Conservation (phyloP, 148 eudicot genomes). For the Salicornia ramosissima region DNA sequence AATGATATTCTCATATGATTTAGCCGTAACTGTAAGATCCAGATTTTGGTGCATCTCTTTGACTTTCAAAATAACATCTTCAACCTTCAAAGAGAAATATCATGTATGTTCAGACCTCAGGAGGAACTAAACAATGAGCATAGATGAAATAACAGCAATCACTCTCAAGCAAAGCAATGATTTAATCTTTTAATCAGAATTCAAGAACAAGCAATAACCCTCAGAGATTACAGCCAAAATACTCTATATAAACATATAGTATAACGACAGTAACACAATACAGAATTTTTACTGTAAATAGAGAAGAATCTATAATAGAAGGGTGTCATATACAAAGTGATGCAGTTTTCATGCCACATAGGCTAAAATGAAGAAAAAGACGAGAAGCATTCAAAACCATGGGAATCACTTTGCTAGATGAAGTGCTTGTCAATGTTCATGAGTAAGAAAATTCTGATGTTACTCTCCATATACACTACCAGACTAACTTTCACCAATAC, state of each 20-base stretch:
- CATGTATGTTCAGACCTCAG: conserved; percentile 22
- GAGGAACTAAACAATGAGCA: conserved; percentile 7
- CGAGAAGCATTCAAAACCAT: neutral
- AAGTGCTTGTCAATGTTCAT: neutral
- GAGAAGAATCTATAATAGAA: neutral
- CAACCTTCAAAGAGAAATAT: conserved; percentile 49
- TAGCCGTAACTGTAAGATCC: conserved; percentile 56
- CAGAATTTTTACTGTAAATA: no score
- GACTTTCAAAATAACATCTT: conserved; percentile 47
- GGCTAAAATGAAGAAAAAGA: neutral
- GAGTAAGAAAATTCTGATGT: neutral
- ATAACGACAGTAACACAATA: neutral
- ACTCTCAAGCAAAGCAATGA: conserved; percentile 4
- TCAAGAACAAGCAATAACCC: conserved; percentile 2
- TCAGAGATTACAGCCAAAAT: neutral
- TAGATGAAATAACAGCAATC: conserved; percentile 4
- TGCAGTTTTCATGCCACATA: neutral
- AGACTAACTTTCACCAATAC: no score
- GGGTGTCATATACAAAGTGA: neutral
- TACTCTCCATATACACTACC: neutral
- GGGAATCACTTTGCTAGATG: neutral
- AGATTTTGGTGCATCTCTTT: conserved; percentile 53
- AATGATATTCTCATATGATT: conserved; percentile 68
- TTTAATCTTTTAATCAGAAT: neutral
- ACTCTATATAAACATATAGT: neutral